Evolutionary conservation across 2,329 filamentous ascomycete species (phyloP).

Genomic region (Pseudogymnoascus destructans): DNA sequence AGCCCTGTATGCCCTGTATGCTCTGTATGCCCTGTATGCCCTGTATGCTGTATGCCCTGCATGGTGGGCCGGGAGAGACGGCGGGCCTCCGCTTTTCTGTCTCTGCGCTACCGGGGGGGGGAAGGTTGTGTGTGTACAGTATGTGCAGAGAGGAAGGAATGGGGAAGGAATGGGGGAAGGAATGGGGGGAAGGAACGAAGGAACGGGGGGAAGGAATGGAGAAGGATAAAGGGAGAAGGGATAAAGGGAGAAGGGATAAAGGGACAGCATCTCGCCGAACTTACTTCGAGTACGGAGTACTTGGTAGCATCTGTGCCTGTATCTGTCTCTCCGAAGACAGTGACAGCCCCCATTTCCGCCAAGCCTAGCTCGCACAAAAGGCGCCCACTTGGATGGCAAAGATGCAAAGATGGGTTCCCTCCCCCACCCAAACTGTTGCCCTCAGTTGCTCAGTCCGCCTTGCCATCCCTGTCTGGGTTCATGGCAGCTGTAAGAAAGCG

Average conservation of each 20-base stretch:
- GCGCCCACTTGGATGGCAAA: background rate
- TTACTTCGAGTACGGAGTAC: conserved; percentile 3
- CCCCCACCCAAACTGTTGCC: background rate
- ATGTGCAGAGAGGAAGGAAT: too few species aligned
- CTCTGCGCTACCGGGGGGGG: background rate
- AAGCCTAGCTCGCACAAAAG: background rate
- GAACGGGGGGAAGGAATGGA: too few species aligned
- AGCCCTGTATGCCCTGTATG: too few species aligned
- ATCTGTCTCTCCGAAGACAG: background rate
- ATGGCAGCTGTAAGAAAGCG: background rate
- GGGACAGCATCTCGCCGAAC: background rate
- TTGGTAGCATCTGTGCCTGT: background rate
- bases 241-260: background rate
- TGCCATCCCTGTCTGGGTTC: background rate
- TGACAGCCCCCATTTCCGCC: background rate
- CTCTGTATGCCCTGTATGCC: background rate
- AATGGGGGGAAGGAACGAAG: too few species aligned
- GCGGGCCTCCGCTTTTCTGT: conserved; percentile 5
- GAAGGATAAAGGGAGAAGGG: background rate
- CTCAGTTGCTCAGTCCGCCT: background rate
- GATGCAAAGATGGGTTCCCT: background rate
- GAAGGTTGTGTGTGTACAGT: background rate
- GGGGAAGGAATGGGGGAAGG: too few species aligned
- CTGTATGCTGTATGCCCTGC: conserved; percentile 1
- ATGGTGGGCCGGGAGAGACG: background rate